Evolutionary conservation across 2,329 filamentous ascomycete genomes (phyloP).

Genomic region (Aspergillus quadricinctus): DNA sequence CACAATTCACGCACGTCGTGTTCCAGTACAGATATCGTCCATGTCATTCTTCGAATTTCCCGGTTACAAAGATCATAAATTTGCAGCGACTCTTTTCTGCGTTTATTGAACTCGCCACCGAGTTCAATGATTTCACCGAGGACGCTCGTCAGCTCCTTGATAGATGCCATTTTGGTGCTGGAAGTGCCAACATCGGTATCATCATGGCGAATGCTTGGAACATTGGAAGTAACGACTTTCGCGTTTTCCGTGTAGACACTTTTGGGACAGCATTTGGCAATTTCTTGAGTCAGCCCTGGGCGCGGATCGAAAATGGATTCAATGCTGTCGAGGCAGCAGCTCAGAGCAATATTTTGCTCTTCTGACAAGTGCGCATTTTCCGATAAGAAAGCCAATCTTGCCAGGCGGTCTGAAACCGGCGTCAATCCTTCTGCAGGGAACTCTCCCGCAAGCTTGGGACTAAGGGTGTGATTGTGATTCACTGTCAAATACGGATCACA

Average conservation of each 20-base stretch:
- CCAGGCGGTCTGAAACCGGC: slow-evolving; percentile 21
- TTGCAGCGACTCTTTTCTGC: slow-evolving; percentile 44
- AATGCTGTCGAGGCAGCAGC: slow-evolving; percentile 36
- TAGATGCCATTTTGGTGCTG: slow-evolving; percentile 5
- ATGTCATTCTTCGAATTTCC: slow-evolving; percentile 54
- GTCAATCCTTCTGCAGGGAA: not conserved
- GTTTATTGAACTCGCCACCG: slow-evolving; percentile 21
- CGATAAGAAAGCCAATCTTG: slow-evolving; percentile 29
- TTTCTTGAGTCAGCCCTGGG: slow-evolving; percentile 15
- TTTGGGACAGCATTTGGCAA: slow-evolving; percentile 14
- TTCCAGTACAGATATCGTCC: slow-evolving; percentile 59
- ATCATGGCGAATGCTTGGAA: not conserved
- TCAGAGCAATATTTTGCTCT: slow-evolving; percentile 26
- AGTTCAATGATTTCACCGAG: slow-evolving; percentile 22
- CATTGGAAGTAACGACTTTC: not conserved
- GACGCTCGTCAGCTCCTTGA: slow-evolving; percentile 19
- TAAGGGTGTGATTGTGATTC: not conserved
- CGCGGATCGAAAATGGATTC: slow-evolving; percentile 29
- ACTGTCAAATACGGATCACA: not conserved
- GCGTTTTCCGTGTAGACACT: slow-evolving; percentile 3
- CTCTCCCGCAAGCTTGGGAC: not conserved
- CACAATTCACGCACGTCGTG: slow-evolving; percentile 56
- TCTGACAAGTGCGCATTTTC: slow-evolving; percentile 21
- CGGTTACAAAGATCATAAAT: slow-evolving; percentile 59
- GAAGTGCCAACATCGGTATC: not conserved